Evolutionary conservation across 305 asterid genomes (phyloP), one percentile per base, ranked within the genome.

Genomic region (Fraxinus angustifolia): DNA sequence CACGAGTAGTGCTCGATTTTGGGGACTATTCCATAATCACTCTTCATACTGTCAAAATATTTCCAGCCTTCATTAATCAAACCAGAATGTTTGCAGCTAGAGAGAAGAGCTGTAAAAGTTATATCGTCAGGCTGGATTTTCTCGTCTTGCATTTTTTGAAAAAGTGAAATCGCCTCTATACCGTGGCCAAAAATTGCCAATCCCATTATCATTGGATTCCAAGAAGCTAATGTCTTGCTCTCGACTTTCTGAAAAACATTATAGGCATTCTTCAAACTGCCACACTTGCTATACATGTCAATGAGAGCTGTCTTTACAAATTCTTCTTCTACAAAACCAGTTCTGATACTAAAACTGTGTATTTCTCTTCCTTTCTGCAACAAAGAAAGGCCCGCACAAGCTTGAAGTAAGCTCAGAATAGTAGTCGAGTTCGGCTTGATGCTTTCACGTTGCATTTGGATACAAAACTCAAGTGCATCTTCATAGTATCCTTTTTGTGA

Each of bases 1-100:
- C 92, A 89, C 17, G 92, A 91, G 77, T 87, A 88, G 83, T 91
- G 94, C 83, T 91, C 89, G 50, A 89, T 88, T 50, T 90, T 86
- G 21, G 92, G 94, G 68, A 17, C 74, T 80, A 87, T 85, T 26
- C 88, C 86, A 45, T 84, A 82, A 56, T 87, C 78, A 10, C 67
- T 73, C 80, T 73, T 84, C 90, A 88, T 89, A 62, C 79, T 82
- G 82, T 91, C 92, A 48, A 91, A 89, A 74, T 77, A 84, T 83
- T 75, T 81, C 95, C 92, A 89, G 35, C 92, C 91, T 77, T 91
- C 85, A 72, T 84, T 82, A 0, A 91, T 42, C 58, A 85, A 84
- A 48, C 90, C 88, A 16, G 92, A 90, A 76, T 89, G 85, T 79
- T 82, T 90, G 88, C 91, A 90, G 74, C 89, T 81, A 8, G 89